phyloP scores from a whole-genome alignment of 1,284 basidiomycete genomes.

The Erythrobasidium hasegawianum region DNA sequence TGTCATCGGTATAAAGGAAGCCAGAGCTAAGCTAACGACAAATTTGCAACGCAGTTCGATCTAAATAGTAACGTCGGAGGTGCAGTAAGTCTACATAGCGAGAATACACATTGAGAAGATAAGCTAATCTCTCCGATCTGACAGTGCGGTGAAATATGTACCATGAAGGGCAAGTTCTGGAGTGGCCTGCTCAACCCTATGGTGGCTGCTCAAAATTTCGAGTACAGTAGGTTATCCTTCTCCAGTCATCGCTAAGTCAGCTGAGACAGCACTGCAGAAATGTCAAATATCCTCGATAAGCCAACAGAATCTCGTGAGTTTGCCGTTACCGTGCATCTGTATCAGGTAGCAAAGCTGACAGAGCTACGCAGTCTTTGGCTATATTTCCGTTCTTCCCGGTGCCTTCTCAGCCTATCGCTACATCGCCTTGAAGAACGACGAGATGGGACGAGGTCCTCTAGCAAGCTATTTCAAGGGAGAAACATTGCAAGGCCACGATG shows the following conservation, averaged over 20 bases:
- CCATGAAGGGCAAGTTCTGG: conserved; percentile 87
- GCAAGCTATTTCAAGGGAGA: conserved; percentile 98
- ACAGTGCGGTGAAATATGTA: conserved; percentile 94
- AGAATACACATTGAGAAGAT: too few species aligned
- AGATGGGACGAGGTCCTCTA: conserved; percentile 77
- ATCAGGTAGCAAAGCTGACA: too few species aligned
- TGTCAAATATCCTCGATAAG: conserved; percentile 77
- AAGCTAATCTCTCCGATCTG: too few species aligned
- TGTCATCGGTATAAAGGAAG: too few species aligned
- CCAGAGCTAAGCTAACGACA: background rate
- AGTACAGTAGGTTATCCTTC: conserved; percentile 9
- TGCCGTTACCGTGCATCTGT: too few species aligned
- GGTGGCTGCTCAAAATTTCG: conserved; percentile 85
- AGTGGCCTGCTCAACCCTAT: conserved; percentile 45
- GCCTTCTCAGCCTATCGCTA: conserved; percentile 80
- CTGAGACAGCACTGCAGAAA: background rate
- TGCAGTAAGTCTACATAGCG: conserved; percentile 57
- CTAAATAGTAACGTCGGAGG: conserved; percentile 88
- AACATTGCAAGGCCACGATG: conserved; percentile 66
- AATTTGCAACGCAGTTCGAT: conserved; percentile 64
- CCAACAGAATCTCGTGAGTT: conserved; percentile 67
- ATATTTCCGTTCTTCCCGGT: conserved; percentile 65
- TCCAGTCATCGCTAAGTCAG: conserved; percentile 59
- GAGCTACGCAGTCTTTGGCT: conserved; percentile 65
- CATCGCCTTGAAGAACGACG: conserved; percentile 84